Conservation (phyloP, 1,284 basidiomycete species). For the Veloporphyrellus conicus region DNA sequence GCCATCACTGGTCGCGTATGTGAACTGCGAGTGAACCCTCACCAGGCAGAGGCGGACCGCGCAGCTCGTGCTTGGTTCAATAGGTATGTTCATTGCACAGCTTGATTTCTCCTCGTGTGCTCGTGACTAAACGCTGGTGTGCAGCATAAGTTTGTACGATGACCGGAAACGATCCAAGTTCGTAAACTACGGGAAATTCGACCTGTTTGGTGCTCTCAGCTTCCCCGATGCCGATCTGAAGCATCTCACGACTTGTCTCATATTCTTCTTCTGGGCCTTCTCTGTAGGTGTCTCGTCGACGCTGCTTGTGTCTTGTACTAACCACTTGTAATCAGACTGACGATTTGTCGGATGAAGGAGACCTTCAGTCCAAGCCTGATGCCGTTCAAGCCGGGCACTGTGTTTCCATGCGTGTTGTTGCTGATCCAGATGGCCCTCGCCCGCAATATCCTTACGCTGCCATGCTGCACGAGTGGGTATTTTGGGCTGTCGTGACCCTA, state of each 20-base stretch:
- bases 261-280: slow-evolving; percentile 47
- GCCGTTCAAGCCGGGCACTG: slow-evolving; percentile 36
- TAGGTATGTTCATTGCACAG: slow-evolving; percentile 13
- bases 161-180: slow-evolving; percentile 32
- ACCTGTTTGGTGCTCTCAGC: slow-evolving; percentile 41
- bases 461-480: slow-evolving; percentile 40
- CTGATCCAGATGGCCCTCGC: slow-evolving; percentile 31
- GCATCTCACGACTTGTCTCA: slow-evolving; percentile 43
- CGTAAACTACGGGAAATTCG: slow-evolving; percentile 41
- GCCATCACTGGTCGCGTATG: slow-evolving; percentile 38
- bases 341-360: slow-evolving; percentile 44
- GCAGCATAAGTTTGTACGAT: slow-evolving; percentile 33
- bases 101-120: not conserved
- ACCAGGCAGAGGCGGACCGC: slow-evolving; percentile 33
- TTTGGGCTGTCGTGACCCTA: not conserved
- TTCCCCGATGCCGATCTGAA: slow-evolving; percentile 43
- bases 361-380: slow-evolving; percentile 40
- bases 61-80: slow-evolving; percentile 32
- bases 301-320: not conserved
- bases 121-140: not conserved
- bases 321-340: slow-evolving; percentile 34
- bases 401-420: slow-evolving; percentile 33
- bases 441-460: slow-evolving; percentile 41
- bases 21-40: slow-evolving; percentile 29
- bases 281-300: slow-evolving; percentile 30